These are phyloP conservation scores for Endotrypanum monterogeii DNA, from an alignment of 208 protist genomes.

Conservation along the genomic window DNA sequence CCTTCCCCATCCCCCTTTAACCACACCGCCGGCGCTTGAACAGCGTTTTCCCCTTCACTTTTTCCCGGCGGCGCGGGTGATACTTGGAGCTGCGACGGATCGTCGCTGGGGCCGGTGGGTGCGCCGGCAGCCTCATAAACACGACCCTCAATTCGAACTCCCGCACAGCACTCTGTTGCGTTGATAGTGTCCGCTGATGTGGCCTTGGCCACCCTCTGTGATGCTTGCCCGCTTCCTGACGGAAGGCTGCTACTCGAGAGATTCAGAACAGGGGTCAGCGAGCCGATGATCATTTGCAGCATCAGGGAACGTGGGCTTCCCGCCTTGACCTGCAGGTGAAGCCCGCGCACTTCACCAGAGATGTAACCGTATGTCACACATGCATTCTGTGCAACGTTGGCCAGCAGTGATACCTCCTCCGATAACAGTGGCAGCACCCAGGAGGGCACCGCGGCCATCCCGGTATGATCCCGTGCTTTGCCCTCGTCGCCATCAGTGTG, in stretches of 20 bases:
- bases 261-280: conserved; percentile 43
- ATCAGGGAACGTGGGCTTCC: conserved; percentile 55
- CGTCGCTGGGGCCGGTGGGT: not conserved
- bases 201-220: not conserved
- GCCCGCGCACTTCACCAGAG: conserved; percentile 69
- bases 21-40: not conserved
- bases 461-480: not conserved
- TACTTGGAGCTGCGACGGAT: not conserved
- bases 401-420: conserved; percentile 44
- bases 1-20: not conserved
- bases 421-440: conserved; percentile 28
- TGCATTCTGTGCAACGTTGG: conserved; percentile 37
- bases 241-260: conserved; percentile 10
- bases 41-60: not conserved
- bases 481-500: conserved; percentile 7
- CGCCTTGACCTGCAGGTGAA: conserved; percentile 55
- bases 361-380: conserved; percentile 69
- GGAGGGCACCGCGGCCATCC: not conserved
- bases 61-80: not conserved
- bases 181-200: not conserved
- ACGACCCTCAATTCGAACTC: conserved; percentile 22
- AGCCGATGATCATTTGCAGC: conserved; percentile 67
- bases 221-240: not conserved
- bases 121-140: conserved; percentile 15
- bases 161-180: conserved; percentile 24